Percentiles rank a stretch among this genome's conserved stretches.
Evolutionary conservation across 2,329 filamentous ascomycete genomes (phyloP).

Genomic region (Alternaria dauci): DNA sequence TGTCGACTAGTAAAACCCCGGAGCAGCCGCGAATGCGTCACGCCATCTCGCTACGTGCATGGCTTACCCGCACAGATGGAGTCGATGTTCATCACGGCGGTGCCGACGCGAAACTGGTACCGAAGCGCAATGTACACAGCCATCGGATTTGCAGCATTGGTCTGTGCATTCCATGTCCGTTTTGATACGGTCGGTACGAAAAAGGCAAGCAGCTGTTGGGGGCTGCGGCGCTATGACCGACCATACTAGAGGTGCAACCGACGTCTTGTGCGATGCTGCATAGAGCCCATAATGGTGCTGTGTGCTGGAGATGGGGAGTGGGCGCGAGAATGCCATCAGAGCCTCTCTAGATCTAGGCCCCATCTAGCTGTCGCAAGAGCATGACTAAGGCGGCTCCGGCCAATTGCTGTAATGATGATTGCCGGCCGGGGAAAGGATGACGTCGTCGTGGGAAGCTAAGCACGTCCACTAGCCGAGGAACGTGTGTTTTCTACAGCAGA

Average conservation of each 20-base stretch:
- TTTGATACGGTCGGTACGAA: background rate
- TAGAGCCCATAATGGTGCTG: background rate
- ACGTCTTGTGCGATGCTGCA: background rate
- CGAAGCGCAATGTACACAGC: background rate
- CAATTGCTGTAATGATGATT: slow-evolving; percentile 21
- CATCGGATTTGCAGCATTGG: background rate
- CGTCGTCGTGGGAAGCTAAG: slow-evolving; percentile 17
- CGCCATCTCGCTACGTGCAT: background rate
- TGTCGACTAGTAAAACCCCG: background rate
- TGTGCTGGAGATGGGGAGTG: background rate
- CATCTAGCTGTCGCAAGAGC: background rate
- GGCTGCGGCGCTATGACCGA: background rate
- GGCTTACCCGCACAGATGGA: background rate
- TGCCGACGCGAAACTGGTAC: background rate
- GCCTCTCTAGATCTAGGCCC: slow-evolving; percentile 3
- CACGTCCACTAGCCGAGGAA: slow-evolving; percentile 18
- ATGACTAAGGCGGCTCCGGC: slow-evolving; percentile 17
- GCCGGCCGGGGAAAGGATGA: slow-evolving; percentile 11
- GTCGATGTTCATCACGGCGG: background rate
- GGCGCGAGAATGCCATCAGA: background rate
- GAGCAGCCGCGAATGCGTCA: background rate
- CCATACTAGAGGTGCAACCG: too few relatives aligned
- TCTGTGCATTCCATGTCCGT: background rate
- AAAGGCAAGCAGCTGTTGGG: background rate
- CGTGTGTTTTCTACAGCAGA: slow-evolving; percentile 17